Conservation (phyloP, 1,139 yeast genomes). For the Saccharomycopsis phalli region DNA sequence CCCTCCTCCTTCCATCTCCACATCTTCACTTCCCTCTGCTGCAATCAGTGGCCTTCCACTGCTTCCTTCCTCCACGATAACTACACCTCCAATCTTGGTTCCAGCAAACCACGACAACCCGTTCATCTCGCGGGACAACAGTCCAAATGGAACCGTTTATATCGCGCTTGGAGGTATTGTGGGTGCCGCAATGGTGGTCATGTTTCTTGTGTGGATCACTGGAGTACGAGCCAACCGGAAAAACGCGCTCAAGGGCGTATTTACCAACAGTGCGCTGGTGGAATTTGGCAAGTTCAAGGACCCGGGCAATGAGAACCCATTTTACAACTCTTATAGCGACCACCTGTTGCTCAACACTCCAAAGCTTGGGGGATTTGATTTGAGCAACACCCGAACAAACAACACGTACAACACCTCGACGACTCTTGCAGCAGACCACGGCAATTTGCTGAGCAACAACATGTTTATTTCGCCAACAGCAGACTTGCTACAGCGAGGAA, state of each 20-base stretch:
- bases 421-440: too few species aligned
- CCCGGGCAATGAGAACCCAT: slow-evolving; percentile 2
- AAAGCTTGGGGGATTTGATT: too few species aligned
- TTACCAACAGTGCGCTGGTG: not conserved
- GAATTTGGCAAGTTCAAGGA: slow-evolving; percentile 2
- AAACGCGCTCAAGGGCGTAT: slow-evolving; percentile 15
- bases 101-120: slow-evolving; percentile 59
- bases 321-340: slow-evolving; percentile 4
- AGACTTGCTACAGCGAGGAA: slow-evolving; percentile 34
- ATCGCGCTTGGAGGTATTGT: slow-evolving; percentile 69
- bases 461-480: slow-evolving; percentile 77
- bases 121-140: slow-evolving; percentile 39
- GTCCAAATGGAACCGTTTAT: slow-evolving; percentile 70
- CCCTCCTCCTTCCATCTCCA: too few species aligned
- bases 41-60: not conserved
- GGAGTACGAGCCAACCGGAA: too few species aligned
- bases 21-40: too few species aligned
- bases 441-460: too few species aligned
- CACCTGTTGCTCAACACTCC: not conserved
- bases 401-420: too few species aligned
- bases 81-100: slow-evolving; percentile 55
- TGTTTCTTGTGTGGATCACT: slow-evolving; percentile 6
- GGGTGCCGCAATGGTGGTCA: slow-evolving; percentile 31
- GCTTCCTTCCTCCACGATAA: slow-evolving; percentile 8
- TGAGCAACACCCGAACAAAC: not conserved